Evolutionary conservation across 495 filamentous ascomycete genomes (phyloP).

Genomic region (Aspergillus bertholletiae): DNA sequence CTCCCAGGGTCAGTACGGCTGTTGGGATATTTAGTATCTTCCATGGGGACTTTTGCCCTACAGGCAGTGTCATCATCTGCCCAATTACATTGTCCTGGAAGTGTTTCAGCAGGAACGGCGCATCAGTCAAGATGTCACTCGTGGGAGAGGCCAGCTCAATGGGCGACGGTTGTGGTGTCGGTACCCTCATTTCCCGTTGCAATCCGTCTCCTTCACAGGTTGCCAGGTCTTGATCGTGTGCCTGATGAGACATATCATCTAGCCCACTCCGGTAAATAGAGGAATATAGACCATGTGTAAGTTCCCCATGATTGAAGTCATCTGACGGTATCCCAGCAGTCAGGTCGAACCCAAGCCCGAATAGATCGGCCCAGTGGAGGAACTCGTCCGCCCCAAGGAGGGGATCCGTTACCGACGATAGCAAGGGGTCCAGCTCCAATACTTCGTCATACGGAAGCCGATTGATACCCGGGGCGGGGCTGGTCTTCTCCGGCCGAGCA

Average conservation of each 20-base stretch:
- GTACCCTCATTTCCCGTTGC: not conserved
- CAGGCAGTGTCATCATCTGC: slow-evolving; percentile 30
- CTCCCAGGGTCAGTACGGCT: slow-evolving; percentile 28
- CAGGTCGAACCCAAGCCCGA: slow-evolving; percentile 27
- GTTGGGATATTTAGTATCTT: slow-evolving; percentile 29
- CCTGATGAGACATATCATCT: not conserved
- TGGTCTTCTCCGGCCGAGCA: not conserved
- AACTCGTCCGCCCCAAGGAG: slow-evolving; percentile 30
- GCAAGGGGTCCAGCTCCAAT: not conserved
- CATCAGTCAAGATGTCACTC: slow-evolving; percentile 20
- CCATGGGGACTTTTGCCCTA: slow-evolving; percentile 31
- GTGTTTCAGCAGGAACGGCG: slow-evolving; percentile 26
- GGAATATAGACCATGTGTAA: not conserved
- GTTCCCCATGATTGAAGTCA: not conserved
- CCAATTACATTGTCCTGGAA: slow-evolving; percentile 32
- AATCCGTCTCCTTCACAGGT: not conserved
- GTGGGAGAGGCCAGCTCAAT: slow-evolving; percentile 4
- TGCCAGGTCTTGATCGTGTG: not conserved
- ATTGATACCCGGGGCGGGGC: not conserved
- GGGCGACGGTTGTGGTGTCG: slow-evolving; percentile 10
- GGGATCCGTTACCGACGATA: slow-evolving; percentile 17
- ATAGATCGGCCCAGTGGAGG: slow-evolving; percentile 32
- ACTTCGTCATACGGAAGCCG: not conserved
- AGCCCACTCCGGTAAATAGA: not conserved
- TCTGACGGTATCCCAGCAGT: not conserved